These are phyloP conservation scores for Martiniozyma asiatica DNA, from an alignment of 1,139 yeast genomes.

Conservation along the genomic window DNA sequence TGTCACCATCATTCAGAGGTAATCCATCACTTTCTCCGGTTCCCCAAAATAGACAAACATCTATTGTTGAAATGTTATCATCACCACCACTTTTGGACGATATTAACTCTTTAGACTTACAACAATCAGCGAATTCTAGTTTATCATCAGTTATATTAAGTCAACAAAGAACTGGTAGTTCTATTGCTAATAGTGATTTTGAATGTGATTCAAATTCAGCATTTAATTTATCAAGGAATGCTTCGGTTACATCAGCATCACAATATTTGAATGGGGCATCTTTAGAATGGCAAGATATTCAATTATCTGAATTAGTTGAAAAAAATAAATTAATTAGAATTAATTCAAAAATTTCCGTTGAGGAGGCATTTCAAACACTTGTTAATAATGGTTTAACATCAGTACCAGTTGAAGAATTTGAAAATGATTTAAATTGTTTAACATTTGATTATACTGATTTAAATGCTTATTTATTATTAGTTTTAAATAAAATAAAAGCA, in stretches of 20 bases:
- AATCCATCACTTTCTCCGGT: constrained; percentile 25
- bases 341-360: constrained; percentile 56
- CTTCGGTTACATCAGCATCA: constrained; percentile 21
- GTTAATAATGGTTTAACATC: constrained; percentile 65
- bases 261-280: constrained; percentile 16
- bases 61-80: constrained; percentile 75
- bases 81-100: constrained; percentile 62
- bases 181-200: background rate
- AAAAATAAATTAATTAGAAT: constrained; percentile 65
- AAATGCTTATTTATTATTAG: constrained; percentile 48
- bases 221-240: constrained; percentile 18
- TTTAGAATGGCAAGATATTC: constrained; percentile 65
- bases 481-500: constrained; percentile 23
- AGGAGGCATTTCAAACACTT: constrained; percentile 75
- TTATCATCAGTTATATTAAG: constrained; percentile 7
- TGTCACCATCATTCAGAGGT: constrained; percentile 25
- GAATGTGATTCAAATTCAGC: too few species aligned
- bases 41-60: constrained; percentile 40
- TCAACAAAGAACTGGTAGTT: background rate
- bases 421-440: constrained; percentile 50
- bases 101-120: constrained; percentile 3
- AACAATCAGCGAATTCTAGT: constrained; percentile 3
- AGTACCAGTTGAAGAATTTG: constrained; percentile 56
- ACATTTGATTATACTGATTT: constrained; percentile 90
- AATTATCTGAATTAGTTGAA: constrained; percentile 64